Evolutionary conservation across 2,329 filamentous ascomycete genomes (phyloP).

Genomic region (Aspergillus spinulosporus): DNA sequence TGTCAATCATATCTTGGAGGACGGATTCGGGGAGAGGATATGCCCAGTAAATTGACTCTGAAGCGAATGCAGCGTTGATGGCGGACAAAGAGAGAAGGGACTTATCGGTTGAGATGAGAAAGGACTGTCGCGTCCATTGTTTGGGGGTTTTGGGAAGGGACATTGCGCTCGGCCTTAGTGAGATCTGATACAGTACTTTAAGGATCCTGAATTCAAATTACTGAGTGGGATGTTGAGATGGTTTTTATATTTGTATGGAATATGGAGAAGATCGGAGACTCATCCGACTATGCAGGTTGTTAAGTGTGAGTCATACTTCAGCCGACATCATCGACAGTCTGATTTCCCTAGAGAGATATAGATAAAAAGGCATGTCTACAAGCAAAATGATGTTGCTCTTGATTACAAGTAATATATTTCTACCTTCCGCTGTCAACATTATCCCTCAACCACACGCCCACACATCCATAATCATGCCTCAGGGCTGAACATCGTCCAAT

Average conservation of each 20-base stretch:
- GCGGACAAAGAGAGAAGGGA: conserved; percentile 55
- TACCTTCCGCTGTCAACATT: too few species aligned
- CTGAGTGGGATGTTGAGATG: neutral
- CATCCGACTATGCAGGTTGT: neutral
- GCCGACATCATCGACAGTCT: too few species aligned
- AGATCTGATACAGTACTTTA: neutral
- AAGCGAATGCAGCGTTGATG: conserved; percentile 58
- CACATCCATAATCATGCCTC: too few species aligned
- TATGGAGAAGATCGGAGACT: neutral
- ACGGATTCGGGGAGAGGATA: conserved; percentile 51
- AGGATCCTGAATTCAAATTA: neutral
- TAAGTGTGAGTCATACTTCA: neutral
- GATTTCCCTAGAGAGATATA: too few species aligned
- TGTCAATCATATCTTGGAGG: conserved; percentile 56
- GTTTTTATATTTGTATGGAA: neutral
- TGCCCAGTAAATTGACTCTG: conserved; percentile 64
- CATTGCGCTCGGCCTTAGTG: conserved; percentile 7
- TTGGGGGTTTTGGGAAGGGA: conserved; percentile 11
- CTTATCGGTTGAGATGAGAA: conserved; percentile 60
- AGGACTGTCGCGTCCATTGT: conserved; percentile 14
- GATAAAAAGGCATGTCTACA: too few species aligned
- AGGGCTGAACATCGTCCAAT: too few species aligned
- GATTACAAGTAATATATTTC: too few species aligned
- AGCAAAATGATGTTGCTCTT: too few species aligned
- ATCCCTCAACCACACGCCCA: too few species aligned